These are phyloP conservation scores for Coffea humblotiana DNA, from an alignment of 305 asterid genomes.

Conservation along the genomic window DNA sequence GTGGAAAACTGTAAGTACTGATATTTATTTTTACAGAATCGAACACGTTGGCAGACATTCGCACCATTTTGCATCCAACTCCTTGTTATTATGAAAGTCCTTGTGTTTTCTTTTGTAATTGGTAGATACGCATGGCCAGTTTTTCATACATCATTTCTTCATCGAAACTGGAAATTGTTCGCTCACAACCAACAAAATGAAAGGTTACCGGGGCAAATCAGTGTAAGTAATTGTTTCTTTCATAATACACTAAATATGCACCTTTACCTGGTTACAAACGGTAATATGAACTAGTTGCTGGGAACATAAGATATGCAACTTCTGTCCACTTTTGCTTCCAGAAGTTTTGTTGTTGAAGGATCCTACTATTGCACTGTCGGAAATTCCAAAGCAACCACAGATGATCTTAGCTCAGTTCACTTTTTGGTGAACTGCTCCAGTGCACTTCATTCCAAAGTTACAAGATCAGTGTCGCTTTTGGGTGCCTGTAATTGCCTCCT, in stretches of 20 bases:
- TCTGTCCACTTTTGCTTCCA: not conserved
- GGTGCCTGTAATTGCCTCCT: constrained; percentile 79
- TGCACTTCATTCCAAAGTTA: not conserved
- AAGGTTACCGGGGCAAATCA: not conserved
- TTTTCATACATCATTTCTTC: not conserved
- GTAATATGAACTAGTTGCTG: not conserved
- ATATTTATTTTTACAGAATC: too few species aligned
- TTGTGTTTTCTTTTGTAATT: not conserved
- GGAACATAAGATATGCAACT: not conserved
- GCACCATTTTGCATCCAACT: too few species aligned
- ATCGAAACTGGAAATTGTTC: too few species aligned
- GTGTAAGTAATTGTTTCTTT: not conserved
- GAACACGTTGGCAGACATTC: too few species aligned
- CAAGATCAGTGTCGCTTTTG: constrained; percentile 26
- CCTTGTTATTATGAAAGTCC: too few species aligned
- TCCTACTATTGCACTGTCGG: not conserved
- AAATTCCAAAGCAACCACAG: not conserved
- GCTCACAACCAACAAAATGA: too few species aligned
- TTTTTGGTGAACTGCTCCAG: not conserved
- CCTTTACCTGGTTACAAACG: not conserved
- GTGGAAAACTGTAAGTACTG: too few species aligned
- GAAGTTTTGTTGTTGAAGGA: too few species aligned
- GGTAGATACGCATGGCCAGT: not conserved
- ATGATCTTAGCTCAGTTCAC: not conserved
- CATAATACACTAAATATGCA: not conserved